Conservation (phyloP, 2,329 filamentous ascomycete species). For the Amauroascus niger region DNA sequence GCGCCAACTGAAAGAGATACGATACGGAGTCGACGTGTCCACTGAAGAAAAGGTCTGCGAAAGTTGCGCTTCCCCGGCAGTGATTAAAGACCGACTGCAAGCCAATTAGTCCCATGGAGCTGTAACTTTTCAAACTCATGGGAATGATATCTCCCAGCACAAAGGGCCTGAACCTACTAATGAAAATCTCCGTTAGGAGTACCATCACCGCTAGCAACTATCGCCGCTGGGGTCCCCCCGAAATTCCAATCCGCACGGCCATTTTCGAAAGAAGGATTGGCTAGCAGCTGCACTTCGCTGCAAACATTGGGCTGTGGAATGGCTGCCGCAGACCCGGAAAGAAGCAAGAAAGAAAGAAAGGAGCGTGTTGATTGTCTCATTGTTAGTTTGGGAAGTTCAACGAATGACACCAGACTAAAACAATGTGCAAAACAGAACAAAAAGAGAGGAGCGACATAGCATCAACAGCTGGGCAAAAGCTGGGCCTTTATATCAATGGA, state of each 20-base stretch:
- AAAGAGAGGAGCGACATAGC: not conserved
- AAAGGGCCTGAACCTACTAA: too few relatives aligned
- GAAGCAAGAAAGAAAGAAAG: not conserved
- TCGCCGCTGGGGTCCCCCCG: not conserved
- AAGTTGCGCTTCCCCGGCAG: too few relatives aligned
- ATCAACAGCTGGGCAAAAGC: not conserved
- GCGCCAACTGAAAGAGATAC: too few relatives aligned
- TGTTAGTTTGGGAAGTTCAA: not conserved
- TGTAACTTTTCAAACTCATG: too few relatives aligned
- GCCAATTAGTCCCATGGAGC: too few relatives aligned
- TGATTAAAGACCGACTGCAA: too few relatives aligned
- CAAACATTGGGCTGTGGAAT: too few relatives aligned
- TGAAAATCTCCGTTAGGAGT: too few relatives aligned
- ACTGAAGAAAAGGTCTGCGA: too few relatives aligned
- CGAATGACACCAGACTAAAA: not conserved
- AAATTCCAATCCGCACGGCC: not conserved
- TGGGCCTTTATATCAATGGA: not conserved
- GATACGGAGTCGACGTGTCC: too few relatives aligned
- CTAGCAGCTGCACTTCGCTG: not conserved
- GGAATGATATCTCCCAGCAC: too few relatives aligned
- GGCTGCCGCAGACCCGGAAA: not conserved
- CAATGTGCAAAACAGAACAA: not conserved
- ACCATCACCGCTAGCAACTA: not conserved
- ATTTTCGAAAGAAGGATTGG: not conserved
- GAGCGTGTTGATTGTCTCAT: not conserved